A percentile compares a stretch with the other conserved stretches of the same genome.
Conservation (phyloP, 257 asterid genomes). For the Ocimum tenuiflorum region DNA sequence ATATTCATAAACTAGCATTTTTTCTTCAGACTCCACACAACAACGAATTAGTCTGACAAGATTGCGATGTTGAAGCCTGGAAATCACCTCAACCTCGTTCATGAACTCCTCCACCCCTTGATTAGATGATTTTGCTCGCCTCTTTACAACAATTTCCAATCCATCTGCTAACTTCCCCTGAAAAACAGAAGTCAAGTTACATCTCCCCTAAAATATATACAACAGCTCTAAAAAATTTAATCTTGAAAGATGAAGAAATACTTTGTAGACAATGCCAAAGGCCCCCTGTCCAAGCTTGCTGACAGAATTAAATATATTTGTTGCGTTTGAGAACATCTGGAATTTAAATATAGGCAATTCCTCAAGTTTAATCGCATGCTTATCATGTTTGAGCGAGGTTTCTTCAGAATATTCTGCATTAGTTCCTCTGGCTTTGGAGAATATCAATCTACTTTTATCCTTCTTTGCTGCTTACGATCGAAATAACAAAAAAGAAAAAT, state of each 20-base stretch:
- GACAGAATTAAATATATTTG: background rate
- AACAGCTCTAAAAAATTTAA: too few relatives aligned
- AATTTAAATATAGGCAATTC: constrained; percentile 18
- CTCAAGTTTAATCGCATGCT: constrained; percentile 11
- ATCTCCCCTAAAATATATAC: background rate
- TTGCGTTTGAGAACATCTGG: constrained; percentile 17
- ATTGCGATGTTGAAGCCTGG: constrained; percentile 34
- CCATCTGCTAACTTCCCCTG: constrained; percentile 37
- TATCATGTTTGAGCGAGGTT: background rate
- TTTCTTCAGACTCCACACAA: constrained; percentile 31
- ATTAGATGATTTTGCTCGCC: constrained; percentile 28
- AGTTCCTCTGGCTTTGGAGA: background rate
- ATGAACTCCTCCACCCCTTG: constrained; percentile 41
- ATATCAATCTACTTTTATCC: background rate
- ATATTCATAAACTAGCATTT: constrained; percentile 34
- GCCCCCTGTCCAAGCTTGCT: constrained; percentile 31
- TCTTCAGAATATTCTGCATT: background rate
- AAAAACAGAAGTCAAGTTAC: background rate
- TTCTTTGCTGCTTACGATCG: constrained; percentile 8
- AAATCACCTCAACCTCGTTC: constrained; percentile 39
- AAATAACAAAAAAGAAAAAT: too few relatives aligned
- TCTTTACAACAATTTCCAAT: constrained; percentile 36
- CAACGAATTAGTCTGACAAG: constrained; percentile 37
- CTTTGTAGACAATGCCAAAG: constrained; percentile 30
- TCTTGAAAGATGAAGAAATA: background rate